Evolutionary conservation across 75 land plant genomes (phyloP), one percentile per base, ranked within the genome.

Genomic region (Adiantum capillusveneris): DNA sequence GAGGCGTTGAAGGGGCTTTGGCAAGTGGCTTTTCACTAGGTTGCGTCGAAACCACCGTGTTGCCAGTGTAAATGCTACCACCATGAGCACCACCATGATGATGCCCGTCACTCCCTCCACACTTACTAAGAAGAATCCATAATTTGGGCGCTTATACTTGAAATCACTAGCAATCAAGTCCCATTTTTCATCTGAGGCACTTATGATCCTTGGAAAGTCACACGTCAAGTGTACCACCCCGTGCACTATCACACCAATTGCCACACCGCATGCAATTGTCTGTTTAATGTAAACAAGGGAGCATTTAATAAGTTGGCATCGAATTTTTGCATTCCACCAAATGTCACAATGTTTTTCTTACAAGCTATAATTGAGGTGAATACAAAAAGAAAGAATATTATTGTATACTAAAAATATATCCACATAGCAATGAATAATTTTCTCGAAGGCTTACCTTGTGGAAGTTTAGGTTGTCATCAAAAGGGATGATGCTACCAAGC

Each of bases 401-500:
- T n/a, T n/a, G n/a, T n/a, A n/a, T n/a, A n/a, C n/a, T n/a, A n/a
- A n/a, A n/a, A n/a, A n/a, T n/a, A n/a, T n/a, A n/a, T n/a, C n/a
- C n/a, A n/a, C n/a, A n/a, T n/a, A n/a, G n/a, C n/a, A 9, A 34
- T 34, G 37, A 34, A 34, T 34, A 9, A 34, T 3, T 34, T 34
- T n/a, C n/a, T n/a, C 37, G 9, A 9, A 3, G 18, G 50, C 22
- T 11, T 75, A 75, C 85, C 79, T 79, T 83, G 64, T 83, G 85
- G 50, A 83, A 79, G 34, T 83, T 71, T 28, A 79, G 59, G 55
- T 72, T 79, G 66, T 72, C 79, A 31, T 83, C 64, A 50, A 85
- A 82, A 26, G 83, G 86, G 41, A 82, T 53, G 49, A 77, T 17
- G 11, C 67, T 73, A 46, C 25, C 53, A 17, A 66, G 30, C 50